A percentile compares a stretch with the other conserved stretches of the same genome.
phyloP scores from a whole-genome alignment of 2,329 filamentous ascomycete genomes.

The Akanthomyces uredinophilus region DNA sequence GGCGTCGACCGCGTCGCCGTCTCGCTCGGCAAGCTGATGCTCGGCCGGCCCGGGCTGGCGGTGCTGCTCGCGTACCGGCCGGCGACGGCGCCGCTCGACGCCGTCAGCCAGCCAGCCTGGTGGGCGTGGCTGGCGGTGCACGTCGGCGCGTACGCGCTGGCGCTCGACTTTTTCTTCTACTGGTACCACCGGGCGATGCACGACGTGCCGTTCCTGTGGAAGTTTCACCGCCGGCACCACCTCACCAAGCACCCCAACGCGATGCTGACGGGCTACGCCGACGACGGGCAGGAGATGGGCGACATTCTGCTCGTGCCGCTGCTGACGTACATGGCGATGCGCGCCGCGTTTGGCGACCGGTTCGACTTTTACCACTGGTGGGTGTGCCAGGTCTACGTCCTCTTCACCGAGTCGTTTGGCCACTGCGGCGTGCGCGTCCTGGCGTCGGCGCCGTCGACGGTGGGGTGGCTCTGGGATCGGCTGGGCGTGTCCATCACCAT shows the following conservation, averaged over 20 bases:
- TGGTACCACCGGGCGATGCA: conserved; percentile 39
- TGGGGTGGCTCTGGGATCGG: conserved; percentile 27
- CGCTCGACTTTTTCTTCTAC: conserved; percentile 39
- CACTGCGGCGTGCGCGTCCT: conserved; percentile 33
- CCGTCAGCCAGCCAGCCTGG: conserved; percentile 11
- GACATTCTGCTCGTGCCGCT: conserved; percentile 37
- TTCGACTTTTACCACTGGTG: conserved; percentile 44
- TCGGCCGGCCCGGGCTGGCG: conserved; percentile 26
- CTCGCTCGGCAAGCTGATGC: conserved; percentile 27
- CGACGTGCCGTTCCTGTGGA: conserved; percentile 33
- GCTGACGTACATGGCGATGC: conserved; percentile 32
- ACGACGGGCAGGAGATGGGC: conserved; percentile 36
- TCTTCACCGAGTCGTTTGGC: conserved; percentile 34
- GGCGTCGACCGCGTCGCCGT: too few species aligned
- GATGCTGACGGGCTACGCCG: conserved; percentile 36
- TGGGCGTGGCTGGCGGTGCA: conserved; percentile 32
- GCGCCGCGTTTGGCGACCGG: conserved; percentile 28
- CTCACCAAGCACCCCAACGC: conserved; percentile 38
- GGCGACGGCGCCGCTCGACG: conserved; percentile 19
- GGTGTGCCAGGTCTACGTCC: conserved; percentile 39
- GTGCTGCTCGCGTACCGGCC: conserved; percentile 28
- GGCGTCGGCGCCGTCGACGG: conserved; percentile 22
- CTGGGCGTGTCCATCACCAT: conserved; percentile 31
- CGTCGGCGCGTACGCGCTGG: conserved; percentile 30
- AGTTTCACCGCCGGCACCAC: conserved; percentile 37